Evolutionary conservation across 352 stramenopile genomes (phyloP).

Genomic region (Thalassiosira hispida): DNA sequence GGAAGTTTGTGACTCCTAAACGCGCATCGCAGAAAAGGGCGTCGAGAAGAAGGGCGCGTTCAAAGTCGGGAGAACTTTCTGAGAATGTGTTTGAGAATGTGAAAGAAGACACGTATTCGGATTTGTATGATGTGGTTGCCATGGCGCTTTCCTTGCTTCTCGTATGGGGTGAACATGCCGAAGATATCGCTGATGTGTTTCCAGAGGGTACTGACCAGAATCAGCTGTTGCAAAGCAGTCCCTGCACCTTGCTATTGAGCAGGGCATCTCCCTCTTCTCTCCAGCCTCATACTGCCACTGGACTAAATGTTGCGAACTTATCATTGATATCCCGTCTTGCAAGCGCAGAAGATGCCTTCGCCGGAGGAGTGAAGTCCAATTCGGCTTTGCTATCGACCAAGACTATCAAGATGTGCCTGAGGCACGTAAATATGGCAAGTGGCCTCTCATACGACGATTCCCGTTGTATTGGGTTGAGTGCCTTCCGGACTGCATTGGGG

Average conservation of each 20-base stretch:
- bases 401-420: slow-evolving; percentile 52
- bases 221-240: slow-evolving; percentile 20
- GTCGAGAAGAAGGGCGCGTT: slow-evolving; percentile 7
- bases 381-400: slow-evolving; percentile 42
- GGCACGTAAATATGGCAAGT: slow-evolving; percentile 19
- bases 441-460: not conserved
- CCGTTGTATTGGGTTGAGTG: slow-evolving; percentile 9
- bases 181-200: slow-evolving; percentile 25
- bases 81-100: slow-evolving; percentile 3
- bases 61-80: not conserved
- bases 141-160: slow-evolving; percentile 45
- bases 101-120: not conserved
- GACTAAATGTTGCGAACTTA: slow-evolving; percentile 42
- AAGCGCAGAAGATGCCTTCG: slow-evolving; percentile 19
- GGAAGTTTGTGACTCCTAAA: slow-evolving; percentile 60
- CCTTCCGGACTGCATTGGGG: slow-evolving; percentile 29
- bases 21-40: slow-evolving; percentile 30
- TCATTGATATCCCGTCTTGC: slow-evolving; percentile 48
- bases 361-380: slow-evolving; percentile 6
- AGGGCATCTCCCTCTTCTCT: slow-evolving; percentile 30
- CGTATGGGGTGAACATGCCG: slow-evolving; percentile 40
- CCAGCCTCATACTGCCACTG: not conserved
- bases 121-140: slow-evolving; percentile 25
- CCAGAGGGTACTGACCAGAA: slow-evolving; percentile 6
- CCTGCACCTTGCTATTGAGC: slow-evolving; percentile 40